Conservation (phyloP, 306 rosid species). For the Pyrus bretschneideri region DNA sequence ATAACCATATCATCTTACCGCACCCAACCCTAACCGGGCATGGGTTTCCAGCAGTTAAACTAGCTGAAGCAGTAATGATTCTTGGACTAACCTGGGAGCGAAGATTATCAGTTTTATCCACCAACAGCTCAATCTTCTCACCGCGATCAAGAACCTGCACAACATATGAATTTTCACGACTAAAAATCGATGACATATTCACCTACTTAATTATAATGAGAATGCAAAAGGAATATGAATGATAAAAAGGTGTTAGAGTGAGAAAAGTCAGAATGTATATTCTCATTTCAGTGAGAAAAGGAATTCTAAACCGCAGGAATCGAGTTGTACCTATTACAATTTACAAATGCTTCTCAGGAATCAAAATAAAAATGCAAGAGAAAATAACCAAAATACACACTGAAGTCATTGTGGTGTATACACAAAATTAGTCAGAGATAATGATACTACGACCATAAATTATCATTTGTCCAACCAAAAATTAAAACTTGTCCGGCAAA, state of each 20-base stretch:
- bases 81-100: constrained; percentile 73
- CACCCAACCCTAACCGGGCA: not conserved
- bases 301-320: not conserved
- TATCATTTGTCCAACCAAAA: too few relatives aligned
- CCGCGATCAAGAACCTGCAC: constrained; percentile 96
- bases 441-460: too few relatives aligned
- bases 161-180: not conserved
- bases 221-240: not conserved
- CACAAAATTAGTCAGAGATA: not conserved
- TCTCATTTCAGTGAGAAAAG: not conserved
- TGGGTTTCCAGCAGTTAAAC: not conserved
- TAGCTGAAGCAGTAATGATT: not conserved
- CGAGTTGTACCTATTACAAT: not conserved
- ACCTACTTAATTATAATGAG: not conserved
- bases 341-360: not conserved
- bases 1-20: not conserved
- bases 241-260: not conserved
- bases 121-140: constrained; percentile 87
- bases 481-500: too few relatives aligned
- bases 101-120: constrained; percentile 88
- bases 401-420: not conserved
- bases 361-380: not conserved
- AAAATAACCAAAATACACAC: too few relatives aligned
- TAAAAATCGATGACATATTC: not conserved
- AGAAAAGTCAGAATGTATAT: not conserved